Conservation (phyloP, 2,329 filamentous ascomycete species). For the Ophiocordyceps unilateralis region DNA sequence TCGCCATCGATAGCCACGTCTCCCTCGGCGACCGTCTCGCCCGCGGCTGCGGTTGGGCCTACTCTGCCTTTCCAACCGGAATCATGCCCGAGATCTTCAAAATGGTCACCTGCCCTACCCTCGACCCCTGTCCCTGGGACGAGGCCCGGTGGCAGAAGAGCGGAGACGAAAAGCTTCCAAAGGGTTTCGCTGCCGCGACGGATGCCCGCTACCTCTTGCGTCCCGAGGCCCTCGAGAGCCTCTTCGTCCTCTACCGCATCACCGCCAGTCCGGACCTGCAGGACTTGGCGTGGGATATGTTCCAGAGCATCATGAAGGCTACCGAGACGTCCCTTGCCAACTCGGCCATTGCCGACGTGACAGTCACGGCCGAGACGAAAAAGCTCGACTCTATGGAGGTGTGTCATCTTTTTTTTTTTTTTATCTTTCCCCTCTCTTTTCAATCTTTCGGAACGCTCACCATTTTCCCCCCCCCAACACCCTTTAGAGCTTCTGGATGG, state of each 20-base stretch:
- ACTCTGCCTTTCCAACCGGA: slow-evolving; percentile 33
- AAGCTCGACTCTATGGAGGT: slow-evolving; percentile 43
- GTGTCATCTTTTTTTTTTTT: too few species aligned
- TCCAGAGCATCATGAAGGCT: slow-evolving; percentile 23
- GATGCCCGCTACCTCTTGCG: slow-evolving; percentile 32
- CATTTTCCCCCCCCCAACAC: slow-evolving; percentile 5
- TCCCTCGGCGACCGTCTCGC: slow-evolving; percentile 30
- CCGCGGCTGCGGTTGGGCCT: slow-evolving; percentile 40
- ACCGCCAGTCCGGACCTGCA: slow-evolving; percentile 29
- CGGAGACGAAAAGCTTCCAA: slow-evolving; percentile 14
- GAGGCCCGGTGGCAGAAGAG: slow-evolving; percentile 10
- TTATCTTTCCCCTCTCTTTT: background rate
- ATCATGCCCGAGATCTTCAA: slow-evolving; percentile 41
- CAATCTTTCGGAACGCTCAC: background rate
- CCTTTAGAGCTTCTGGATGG: slow-evolving; percentile 52
- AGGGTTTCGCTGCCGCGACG: slow-evolving; percentile 44
- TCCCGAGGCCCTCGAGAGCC: slow-evolving; percentile 60
- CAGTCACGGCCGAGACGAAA: slow-evolving; percentile 11
- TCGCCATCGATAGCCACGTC: slow-evolving; percentile 30
- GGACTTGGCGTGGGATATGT: slow-evolving; percentile 36
- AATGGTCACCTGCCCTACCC: slow-evolving; percentile 25
- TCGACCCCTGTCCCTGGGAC: slow-evolving; percentile 15
- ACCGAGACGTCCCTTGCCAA: slow-evolving; percentile 30
- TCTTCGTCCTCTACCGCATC: slow-evolving; percentile 57
- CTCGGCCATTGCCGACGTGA: slow-evolving; percentile 28